These are phyloP conservation scores for Pestalotiopsis sp. DNA, from an alignment of 2,329 filamentous ascomycete species.

Conservation along the genomic window DNA sequence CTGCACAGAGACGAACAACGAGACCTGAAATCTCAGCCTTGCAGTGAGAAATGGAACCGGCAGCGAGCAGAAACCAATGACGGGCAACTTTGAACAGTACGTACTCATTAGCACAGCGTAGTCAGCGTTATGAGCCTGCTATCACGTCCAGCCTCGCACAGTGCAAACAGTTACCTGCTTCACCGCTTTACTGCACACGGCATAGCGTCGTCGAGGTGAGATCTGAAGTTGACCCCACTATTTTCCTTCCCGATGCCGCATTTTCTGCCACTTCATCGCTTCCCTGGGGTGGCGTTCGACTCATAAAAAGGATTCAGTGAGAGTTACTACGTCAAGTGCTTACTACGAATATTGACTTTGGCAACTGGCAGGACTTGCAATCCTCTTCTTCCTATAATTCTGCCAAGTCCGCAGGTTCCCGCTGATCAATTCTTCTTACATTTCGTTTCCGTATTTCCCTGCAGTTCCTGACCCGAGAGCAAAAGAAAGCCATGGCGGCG, in stretches of 20 bases:
- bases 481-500: constrained; percentile 44
- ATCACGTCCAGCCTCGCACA: neutral
- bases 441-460: neutral
- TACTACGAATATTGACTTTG: neutral
- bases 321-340: constrained; percentile 1
- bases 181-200: neutral
- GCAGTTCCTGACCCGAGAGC: neutral
- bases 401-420: neutral
- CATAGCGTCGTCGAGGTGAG: neutral
- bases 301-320: neutral
- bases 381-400: neutral
- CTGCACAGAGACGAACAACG: neutral
- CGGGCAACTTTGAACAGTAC: neutral
- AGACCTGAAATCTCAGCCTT: neutral
- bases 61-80: neutral
- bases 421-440: neutral
- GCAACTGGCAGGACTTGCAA: neutral
- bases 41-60: neutral
- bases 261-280: neutral
- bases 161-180: neutral
- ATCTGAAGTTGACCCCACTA: neutral
- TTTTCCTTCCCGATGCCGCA: constrained; percentile 1
- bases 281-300: neutral
- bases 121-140: neutral
- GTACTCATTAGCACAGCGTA: neutral